phyloP scores from a whole-genome alignment of 305 asterid genomes.

The Withania somnifera region DNA sequence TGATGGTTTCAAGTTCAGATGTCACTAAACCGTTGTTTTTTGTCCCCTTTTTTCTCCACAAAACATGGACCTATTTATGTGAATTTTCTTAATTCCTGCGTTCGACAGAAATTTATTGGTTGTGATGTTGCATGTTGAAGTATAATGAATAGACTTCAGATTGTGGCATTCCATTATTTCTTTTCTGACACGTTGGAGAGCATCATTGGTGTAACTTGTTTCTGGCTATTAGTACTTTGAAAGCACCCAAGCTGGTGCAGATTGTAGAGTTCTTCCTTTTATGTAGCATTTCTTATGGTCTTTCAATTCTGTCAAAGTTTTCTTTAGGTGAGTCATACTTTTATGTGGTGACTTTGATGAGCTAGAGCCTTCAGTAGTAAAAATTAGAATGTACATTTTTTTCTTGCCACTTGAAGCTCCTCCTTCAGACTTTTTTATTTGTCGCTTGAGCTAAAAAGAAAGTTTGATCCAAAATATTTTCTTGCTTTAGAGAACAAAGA shows the following conservation, averaged over 20 bases:
- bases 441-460: too few relatives aligned
- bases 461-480: too few relatives aligned
- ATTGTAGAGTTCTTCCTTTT: not conserved
- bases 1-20: not conserved
- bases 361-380: not conserved
- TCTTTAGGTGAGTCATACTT: too few relatives aligned
- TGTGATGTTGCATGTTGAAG: not conserved
- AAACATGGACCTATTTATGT: not conserved
- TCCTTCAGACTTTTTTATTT: too few relatives aligned
- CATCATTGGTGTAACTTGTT: not conserved
- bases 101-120: not conserved
- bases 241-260: not conserved
- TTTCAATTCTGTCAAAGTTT: not conserved
- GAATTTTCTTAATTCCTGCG: not conserved
- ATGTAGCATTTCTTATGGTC: not conserved
- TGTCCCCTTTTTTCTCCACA: not conserved
- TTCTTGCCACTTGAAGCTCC: not conserved
- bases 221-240: not conserved
- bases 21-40: not conserved
- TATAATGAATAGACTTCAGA: not conserved
- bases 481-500: too few relatives aligned
- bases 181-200: not conserved
- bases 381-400: not conserved
- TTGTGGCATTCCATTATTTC: not conserved
- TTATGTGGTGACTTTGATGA: not conserved